Evolutionary conservation across 805 yeast genomes (phyloP), one percentile per base, ranked within the genome.

Genomic region (Torulaspora microellipsoides): DNA sequence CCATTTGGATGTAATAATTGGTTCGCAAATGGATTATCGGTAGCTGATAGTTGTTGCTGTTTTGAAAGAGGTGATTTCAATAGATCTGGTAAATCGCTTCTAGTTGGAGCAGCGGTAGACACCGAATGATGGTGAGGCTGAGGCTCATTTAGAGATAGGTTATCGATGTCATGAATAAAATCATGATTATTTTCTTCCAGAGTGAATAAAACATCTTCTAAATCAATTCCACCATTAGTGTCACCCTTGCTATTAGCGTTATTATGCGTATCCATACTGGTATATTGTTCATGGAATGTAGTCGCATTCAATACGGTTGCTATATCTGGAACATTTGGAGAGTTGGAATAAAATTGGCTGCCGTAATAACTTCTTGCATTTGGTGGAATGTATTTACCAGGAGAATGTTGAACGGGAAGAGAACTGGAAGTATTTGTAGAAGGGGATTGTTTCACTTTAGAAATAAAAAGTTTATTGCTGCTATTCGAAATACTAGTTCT

Each of bases 301-400:
- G 45, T 44, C 11, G 49, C 43, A 20, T 35, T 43, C 15, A 57
- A 41, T 5, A 58, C 62, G 10, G 56, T 51, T 4, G 61, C 44
- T 32, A 60, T 55, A 45, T 52, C 54, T 13, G 60, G 60, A 33
- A 50, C 50, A 15, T 49, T 40, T 23, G 56, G 49, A 23, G 52
- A 45, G 13, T 51, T 46, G 7, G 50, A 43, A 23, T 43, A 38
- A 13, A 41, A 33, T n/a, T 51, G 47, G 29, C 34, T 36, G 7
- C 42, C 27, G 27, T 43, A 39, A 35, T 43, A 38, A 32, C 28
- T 46, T 58, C 89, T 71, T 51, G 82, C 67, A 54, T 76, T 81
- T n/a, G 89, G 89, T 15, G 90, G 90, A 31, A 83, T 68, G 53
- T 83, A 83, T 57, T 78, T 81, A 3, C 85, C 85, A 31, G 70